Conservation (phyloP, 148 eudicot species). For the Selenicereus undatus region DNA sequence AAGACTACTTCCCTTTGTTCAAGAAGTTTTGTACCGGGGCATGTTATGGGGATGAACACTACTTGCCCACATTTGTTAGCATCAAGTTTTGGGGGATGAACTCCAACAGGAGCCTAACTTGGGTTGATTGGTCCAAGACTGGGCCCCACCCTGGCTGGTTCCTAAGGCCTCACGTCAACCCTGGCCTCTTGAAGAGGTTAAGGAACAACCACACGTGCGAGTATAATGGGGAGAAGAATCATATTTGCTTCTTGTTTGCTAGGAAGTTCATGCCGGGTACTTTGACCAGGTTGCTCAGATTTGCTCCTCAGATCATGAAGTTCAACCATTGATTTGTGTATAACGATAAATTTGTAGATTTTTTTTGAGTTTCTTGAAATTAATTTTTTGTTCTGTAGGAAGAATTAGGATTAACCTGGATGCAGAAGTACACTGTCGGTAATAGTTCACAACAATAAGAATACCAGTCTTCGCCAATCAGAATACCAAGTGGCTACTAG, state of each 20-base stretch:
- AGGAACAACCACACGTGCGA: conserved; percentile 43
- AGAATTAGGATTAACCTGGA: too few species aligned
- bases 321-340: conserved; percentile 21
- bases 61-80: conserved; percentile 58
- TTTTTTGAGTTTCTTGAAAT: not conserved
- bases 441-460: too few species aligned
- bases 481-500: too few species aligned
- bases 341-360: not conserved
- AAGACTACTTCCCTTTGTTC: conserved; percentile 37
- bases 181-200: conserved; percentile 33
- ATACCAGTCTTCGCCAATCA: too few species aligned
- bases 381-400: too few species aligned
- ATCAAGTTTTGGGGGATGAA: conserved; percentile 37
- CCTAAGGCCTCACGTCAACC: conserved; percentile 37
- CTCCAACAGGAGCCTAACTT: conserved; percentile 63
- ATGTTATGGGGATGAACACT: conserved; percentile 80
- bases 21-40: conserved; percentile 41
- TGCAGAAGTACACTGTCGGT: too few species aligned
- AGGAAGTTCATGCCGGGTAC: conserved; percentile 64
- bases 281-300: conserved; percentile 40
- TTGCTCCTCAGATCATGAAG: conserved; percentile 40
- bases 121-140: conserved; percentile 68
- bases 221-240: conserved; percentile 48
- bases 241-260: conserved; percentile 63
- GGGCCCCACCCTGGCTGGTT: conserved; percentile 64